Conservation (phyloP, 345 rosid species). For the Aquilaria yunnanensis region DNA sequence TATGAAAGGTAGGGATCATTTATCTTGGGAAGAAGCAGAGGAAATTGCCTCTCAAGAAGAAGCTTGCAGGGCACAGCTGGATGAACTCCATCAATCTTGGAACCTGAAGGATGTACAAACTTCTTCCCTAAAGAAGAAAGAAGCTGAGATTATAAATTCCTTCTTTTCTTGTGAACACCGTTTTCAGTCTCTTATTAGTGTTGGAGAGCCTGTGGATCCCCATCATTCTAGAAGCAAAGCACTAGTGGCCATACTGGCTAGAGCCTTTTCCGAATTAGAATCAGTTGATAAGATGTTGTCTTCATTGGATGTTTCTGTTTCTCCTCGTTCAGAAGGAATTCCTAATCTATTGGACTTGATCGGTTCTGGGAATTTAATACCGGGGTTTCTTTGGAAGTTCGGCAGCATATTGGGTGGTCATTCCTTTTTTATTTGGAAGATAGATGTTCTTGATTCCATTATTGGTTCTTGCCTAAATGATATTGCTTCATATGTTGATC, state of each 20-base stretch:
- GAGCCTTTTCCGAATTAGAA: conserved; percentile 71
- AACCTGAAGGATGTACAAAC: conserved; percentile 59
- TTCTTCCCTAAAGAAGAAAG: conserved; percentile 54
- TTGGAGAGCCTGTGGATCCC: conserved; percentile 41
- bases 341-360: conserved; percentile 38
- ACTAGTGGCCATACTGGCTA: conserved; percentile 42
- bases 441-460: conserved; percentile 65
- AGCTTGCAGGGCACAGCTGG: conserved; percentile 83
- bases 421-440: conserved; percentile 84
- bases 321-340: conserved; percentile 33
- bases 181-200: conserved; percentile 48
- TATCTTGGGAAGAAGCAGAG: conserved; percentile 98
- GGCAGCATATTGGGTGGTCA: conserved; percentile 46
- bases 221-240: conserved; percentile 49
- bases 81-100: conserved; percentile 81
- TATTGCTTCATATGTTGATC: conserved; percentile 61
- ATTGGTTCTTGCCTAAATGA: conserved; percentile 84
- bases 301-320: conserved; percentile 30
- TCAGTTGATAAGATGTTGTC: conserved; percentile 44
- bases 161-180: conserved; percentile 51
- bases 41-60: conserved; percentile 96
- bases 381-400: conserved; percentile 70
- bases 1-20: conserved; percentile 76
- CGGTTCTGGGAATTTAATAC: conserved; percentile 47
- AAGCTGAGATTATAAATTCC: conserved; percentile 52